Conservation (phyloP, 2,329 filamentous ascomycete genomes). For the Fusarium kyushuense region DNA sequence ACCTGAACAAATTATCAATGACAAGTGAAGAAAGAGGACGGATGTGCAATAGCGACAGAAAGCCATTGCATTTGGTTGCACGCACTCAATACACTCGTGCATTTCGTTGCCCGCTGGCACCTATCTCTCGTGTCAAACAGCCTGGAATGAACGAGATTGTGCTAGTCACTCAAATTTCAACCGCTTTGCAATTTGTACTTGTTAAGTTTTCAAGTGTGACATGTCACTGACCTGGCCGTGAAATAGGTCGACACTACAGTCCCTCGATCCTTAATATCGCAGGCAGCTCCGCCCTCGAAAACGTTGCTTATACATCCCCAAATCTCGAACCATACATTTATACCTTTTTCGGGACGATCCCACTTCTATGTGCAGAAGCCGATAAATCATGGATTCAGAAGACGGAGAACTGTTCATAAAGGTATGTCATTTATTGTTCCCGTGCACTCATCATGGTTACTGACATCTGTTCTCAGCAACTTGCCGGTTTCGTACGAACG, state of each 20-base stretch:
- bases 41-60: conserved; percentile 36
- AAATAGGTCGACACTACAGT: conserved; percentile 40
- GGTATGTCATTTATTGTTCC: conserved; percentile 60
- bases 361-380: conserved; percentile 50
- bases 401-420: conserved; percentile 91
- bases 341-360: conserved; percentile 11
- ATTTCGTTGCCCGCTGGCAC: conserved; percentile 11
- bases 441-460: neutral
- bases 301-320: conserved; percentile 20
- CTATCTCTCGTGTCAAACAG: conserved; percentile 13
- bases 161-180: conserved; percentile 16
- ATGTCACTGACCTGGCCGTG: conserved; percentile 39
- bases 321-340: conserved; percentile 6
- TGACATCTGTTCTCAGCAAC: conserved; percentile 73
- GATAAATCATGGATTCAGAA: conserved; percentile 83
- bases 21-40: conserved; percentile 34
- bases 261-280: conserved; percentile 36
- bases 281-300: conserved; percentile 10
- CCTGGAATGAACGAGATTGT: conserved; percentile 8
- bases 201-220: conserved; percentile 18
- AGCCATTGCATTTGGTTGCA: conserved; percentile 22
- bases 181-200: conserved; percentile 23
- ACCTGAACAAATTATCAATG: conserved; percentile 20
- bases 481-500: conserved; percentile 94
- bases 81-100: conserved; percentile 2